phyloP scores from a whole-genome alignment of 768 basidiomycete species.

The Xerocomus spinulosus region DNA sequence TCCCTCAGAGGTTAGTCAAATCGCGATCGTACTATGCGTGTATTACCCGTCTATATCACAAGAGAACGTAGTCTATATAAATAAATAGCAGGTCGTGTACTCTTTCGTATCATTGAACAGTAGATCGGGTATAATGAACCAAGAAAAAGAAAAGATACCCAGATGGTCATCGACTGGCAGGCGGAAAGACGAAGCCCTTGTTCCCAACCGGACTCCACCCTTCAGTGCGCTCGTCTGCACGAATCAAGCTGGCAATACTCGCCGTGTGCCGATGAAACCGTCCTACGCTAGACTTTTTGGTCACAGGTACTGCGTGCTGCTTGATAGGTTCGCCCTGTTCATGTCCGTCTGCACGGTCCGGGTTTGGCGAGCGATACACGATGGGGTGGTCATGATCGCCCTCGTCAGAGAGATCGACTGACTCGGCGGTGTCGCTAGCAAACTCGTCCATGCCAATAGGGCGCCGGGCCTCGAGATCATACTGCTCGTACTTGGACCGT shows the following conservation, averaged over 20 bases:
- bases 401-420: slow-evolving; percentile 59
- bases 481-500: slow-evolving; percentile 65
- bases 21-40: too few relatives aligned
- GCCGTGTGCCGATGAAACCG: slow-evolving; percentile 73
- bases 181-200: slow-evolving; percentile 49
- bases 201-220: slow-evolving; percentile 74
- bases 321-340: background rate
- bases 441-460: slow-evolving; percentile 31
- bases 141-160: background rate
- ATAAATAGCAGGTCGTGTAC: background rate
- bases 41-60: too few relatives aligned
- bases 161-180: slow-evolving; percentile 24
- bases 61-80: background rate
- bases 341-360: slow-evolving; percentile 10
- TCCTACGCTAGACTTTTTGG: slow-evolving; percentile 17
- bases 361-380: slow-evolving; percentile 63
- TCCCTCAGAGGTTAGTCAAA: slow-evolving; percentile 43
- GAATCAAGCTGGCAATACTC: slow-evolving; percentile 77
- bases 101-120: background rate
- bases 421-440: slow-evolving; percentile 37
- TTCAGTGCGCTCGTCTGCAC: slow-evolving; percentile 70
- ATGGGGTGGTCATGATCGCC: slow-evolving; percentile 55
- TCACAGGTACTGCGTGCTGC: slow-evolving; percentile 5
- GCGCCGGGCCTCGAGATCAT: slow-evolving; percentile 60
- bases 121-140: slow-evolving; percentile 13